Percentiles rank a stretch among this genome's conserved stretches.
Conservation (phyloP, 192 early-diverging fungal species). For the Cladochytrium replicatum region DNA sequence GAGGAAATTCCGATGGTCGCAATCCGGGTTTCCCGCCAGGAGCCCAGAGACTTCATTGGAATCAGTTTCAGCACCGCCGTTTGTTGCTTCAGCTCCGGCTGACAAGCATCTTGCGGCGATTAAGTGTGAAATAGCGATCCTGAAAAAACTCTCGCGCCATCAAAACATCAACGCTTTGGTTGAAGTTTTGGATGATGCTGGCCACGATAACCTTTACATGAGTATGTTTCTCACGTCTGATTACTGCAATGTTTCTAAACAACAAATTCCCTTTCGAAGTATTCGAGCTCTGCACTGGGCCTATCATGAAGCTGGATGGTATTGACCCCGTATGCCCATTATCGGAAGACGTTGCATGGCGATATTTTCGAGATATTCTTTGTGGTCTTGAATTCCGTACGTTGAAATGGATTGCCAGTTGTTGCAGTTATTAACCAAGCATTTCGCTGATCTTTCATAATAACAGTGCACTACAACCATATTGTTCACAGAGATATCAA, state of each 20-base stretch:
- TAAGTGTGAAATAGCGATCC: constrained; percentile 44
- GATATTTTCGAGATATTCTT: constrained; percentile 48
- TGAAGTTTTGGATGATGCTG: constrained; percentile 49
- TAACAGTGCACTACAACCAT: constrained; percentile 40
- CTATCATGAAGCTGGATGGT: constrained; percentile 38
- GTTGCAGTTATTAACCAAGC: background rate
- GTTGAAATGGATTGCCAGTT: constrained; percentile 17
- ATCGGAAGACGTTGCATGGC: constrained; percentile 36
- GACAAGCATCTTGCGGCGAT: constrained; percentile 19
- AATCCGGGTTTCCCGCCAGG: background rate
- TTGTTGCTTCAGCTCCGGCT: constrained; percentile 2
- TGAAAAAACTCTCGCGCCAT: constrained; percentile 51
- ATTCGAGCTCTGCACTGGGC: constrained; percentile 53
- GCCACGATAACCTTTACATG: constrained; percentile 53
- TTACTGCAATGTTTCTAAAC: constrained; percentile 3
- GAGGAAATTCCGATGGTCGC: constrained; percentile 40
- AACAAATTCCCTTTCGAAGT: constrained; percentile 22
- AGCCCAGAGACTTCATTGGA: no score
- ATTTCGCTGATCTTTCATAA: constrained; percentile 1
- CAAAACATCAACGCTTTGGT: constrained; percentile 48
- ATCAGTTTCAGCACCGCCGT: background rate
- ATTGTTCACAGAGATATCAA: constrained; percentile 56
- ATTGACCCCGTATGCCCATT: constrained; percentile 29
- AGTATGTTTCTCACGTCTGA: constrained; percentile 15
- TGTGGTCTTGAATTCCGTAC: constrained; percentile 51